Conservation (phyloP, 768 basidiomycete species). For the Suillus brevipes region DNA sequence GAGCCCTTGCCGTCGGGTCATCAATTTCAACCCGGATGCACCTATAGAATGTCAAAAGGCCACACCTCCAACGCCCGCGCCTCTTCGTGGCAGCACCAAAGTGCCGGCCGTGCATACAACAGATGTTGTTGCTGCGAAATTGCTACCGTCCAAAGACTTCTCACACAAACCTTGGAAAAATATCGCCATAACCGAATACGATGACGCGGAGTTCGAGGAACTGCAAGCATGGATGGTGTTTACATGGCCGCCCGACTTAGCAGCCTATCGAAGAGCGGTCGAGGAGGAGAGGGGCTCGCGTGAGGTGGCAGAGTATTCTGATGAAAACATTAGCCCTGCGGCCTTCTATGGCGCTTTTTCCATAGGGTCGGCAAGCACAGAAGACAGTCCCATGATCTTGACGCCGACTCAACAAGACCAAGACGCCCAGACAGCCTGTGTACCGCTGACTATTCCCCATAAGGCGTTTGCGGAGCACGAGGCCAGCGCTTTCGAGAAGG, state of each 20-base stretch:
- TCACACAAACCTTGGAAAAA: constrained; percentile 31
- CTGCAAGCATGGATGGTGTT: constrained; percentile 12
- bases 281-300: background rate
- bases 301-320: background rate
- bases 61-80: background rate
- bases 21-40: constrained; percentile 22
- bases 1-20: constrained; percentile 22
- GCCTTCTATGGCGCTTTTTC: constrained; percentile 17
- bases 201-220: constrained; percentile 22
- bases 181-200: constrained; percentile 28
- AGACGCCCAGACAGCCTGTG: background rate
- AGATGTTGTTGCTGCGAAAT: constrained; percentile 8
- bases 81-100: background rate
- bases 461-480: background rate
- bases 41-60: constrained; percentile 15
- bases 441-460: background rate
- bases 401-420: constrained; percentile 3
- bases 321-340: constrained; percentile 11
- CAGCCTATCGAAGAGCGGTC: background rate
- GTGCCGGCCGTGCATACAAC: background rate
- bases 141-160: background rate
- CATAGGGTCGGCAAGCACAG: constrained; percentile 8
- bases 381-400: constrained; percentile 11
- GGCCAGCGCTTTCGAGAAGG: constrained; percentile 4
- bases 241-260: constrained; percentile 26